Evolutionary conservation across 1,284 basidiomycete genomes (phyloP), one percentile per base, ranked within the genome.

Genomic region (Cutaneotrichosporon sp.): DNA sequence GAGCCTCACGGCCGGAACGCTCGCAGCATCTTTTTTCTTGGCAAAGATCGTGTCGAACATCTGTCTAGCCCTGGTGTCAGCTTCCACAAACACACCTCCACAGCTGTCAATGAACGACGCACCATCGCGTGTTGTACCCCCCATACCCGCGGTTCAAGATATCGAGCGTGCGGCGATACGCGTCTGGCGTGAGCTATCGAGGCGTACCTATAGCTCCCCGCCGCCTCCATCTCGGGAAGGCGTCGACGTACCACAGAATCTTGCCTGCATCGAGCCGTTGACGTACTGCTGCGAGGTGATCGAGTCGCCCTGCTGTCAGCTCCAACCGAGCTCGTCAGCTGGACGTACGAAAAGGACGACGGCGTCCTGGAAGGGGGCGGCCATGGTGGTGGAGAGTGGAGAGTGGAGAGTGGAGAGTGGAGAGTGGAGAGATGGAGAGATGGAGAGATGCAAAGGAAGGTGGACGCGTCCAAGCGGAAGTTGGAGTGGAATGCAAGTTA

Each of bases 61-160:
- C 55, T 57, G 55, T 5, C 46, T 31, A 6, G 55, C 55, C 55
- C 55, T 56, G 45, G 10, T 18, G 16, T 52, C 33, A 52, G 50
- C 31, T 33, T n/a, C n/a, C n/a, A n/a, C n/a, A n/a, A 20, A 18
- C 33, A 46, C 18, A 25, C 4, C 5, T 29, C 20, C 2, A 4
- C n/a, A 29, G 34, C 34, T 36, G 34, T 36, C 31, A 14, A 4
- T 18, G 5, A 1, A 8, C 8, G 22, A 65, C 69, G 33, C 42
- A 71, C 72, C 67, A 69, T 0, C 60, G 59, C 14, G 68, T 67
- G 66, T 72, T 74, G 59, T 71, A 75, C 7, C 73, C 75, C 13
- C 71, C 69, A 50, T 66, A 75, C 1, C 72, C 75, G 24, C 75
- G 58, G 53, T 76, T 76, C 36, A 74, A 43, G 27, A 76, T 65